Percentiles rank a stretch among this genome's conserved stretches.
Evolutionary conservation across 495 filamentous ascomycete genomes (phyloP).

Genomic region (Lepraria neglecta): DNA sequence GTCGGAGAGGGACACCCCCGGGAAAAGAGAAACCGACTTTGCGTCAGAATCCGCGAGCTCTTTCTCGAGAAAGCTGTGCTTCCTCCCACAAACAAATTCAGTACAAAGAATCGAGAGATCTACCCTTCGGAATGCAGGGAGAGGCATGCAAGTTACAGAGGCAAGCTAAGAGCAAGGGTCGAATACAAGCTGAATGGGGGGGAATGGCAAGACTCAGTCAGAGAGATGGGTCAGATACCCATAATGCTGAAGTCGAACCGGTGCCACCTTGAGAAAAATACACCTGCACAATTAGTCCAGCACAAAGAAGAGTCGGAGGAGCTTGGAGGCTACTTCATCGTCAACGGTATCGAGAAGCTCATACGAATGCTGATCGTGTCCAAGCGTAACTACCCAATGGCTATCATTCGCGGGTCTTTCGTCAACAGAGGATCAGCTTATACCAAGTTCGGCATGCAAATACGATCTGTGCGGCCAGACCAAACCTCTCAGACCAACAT

Average conservation of each 20-base stretch:
- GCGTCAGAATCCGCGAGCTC: constrained; percentile 66
- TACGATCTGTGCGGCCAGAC: constrained; percentile 86
- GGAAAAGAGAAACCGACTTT: constrained; percentile 60
- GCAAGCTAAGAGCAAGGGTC: constrained; percentile 71
- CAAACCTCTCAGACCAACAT: constrained; percentile 97
- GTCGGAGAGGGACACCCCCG: constrained; percentile 42
- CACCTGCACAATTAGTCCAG: constrained; percentile 72
- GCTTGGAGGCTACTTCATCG: constrained; percentile 80
- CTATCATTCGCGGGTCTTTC: constrained; percentile 85
- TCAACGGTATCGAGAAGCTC: constrained; percentile 72
- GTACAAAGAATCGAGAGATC: constrained; percentile 69
- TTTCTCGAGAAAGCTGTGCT: constrained; percentile 70
- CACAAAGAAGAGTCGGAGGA: constrained; percentile 92
- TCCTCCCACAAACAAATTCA: constrained; percentile 72
- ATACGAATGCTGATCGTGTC: constrained; percentile 87
- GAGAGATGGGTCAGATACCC: constrained; percentile 82
- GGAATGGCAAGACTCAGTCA: constrained; percentile 66
- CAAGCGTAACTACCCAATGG: constrained; percentile 87
- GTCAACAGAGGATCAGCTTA: constrained; percentile 75
- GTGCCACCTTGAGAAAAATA: constrained; percentile 80
- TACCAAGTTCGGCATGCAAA: constrained; percentile 81
- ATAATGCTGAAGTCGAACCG: constrained; percentile 89
- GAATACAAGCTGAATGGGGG: constrained; percentile 82
- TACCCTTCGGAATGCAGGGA: constrained; percentile 91
- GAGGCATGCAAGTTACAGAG: constrained; percentile 84